phyloP scores from a whole-genome alignment of 2,329 filamentous ascomycete genomes.

The Exophiala xenobiotica region DNA sequence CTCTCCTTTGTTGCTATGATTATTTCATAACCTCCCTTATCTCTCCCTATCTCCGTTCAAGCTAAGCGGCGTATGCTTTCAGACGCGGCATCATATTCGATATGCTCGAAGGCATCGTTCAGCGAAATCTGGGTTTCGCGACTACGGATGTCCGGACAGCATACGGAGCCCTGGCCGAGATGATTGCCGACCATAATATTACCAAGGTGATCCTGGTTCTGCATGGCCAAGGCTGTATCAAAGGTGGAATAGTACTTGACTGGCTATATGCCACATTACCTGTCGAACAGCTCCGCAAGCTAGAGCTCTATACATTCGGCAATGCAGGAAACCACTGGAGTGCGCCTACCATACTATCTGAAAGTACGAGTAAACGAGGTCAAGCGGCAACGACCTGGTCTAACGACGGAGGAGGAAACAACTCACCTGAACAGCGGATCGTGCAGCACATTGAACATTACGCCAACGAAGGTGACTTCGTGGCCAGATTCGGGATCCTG shows the following conservation, averaged over 20 bases:
- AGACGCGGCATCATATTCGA: conserved; percentile 68
- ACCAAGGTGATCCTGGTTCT: conserved; percentile 71
- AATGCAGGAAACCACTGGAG: conserved; percentile 80
- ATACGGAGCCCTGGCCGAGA: conserved; percentile 63
- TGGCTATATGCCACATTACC: conserved; percentile 73
- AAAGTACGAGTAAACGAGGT: not conserved
- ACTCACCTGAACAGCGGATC: conserved; percentile 50
- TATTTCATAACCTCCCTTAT: not conserved
- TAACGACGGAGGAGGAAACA: conserved; percentile 29
- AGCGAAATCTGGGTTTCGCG: conserved; percentile 71
- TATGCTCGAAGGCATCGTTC: conserved; percentile 72
- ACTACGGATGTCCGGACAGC: conserved; percentile 62
- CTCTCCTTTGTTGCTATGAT: not conserved
- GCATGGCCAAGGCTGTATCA: conserved; percentile 76
- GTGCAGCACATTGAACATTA: conserved; percentile 80
- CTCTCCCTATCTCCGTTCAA: not conserved
- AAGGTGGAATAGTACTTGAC: conserved; percentile 70
- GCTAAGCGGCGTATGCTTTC: too few species aligned
- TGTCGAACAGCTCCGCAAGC: conserved; percentile 62
- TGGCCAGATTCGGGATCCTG: conserved; percentile 71
- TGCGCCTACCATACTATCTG: conserved; percentile 54
- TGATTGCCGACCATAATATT: conserved; percentile 61
- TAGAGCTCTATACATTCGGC: conserved; percentile 76
- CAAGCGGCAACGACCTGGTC: too few species aligned
- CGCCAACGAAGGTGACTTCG: conserved; percentile 70